Evolutionary conservation across 192 early-diverging fungal genomes (phyloP), one percentile per base, ranked within the genome.

Genomic region (Entophlyctis helioformis): DNA sequence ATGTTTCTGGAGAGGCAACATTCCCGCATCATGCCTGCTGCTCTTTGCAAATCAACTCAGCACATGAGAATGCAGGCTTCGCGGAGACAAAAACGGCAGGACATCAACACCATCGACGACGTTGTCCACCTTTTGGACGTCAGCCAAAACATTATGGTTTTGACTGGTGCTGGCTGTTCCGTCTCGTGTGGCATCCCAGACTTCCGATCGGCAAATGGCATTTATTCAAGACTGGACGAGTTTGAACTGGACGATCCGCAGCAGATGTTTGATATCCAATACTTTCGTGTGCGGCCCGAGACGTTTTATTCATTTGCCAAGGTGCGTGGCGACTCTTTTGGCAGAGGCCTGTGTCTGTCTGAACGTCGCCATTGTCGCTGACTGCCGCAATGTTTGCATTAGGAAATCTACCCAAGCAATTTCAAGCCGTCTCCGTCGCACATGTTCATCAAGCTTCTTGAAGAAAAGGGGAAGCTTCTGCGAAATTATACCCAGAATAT

Each of bases 401-500:
- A 70, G 53, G 86, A 94, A 56, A 84, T 94, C 15, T 90, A 85
- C 48, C 91, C 91, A 2, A 77, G 71, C 51, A 91, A 92, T 42
- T 89, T 88, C 54, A 72, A 59, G 28, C 93, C 93, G 15, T 86
- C 86, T 21, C 83, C 84, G 0, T 81, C 80, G 5, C 93, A 96
- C 56, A 56, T 69, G 28, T 96, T 96, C 65, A 65, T 96, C 46
- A 91, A 89, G 57, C 49, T 89, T 34, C 59, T 98, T 9, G 91
- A 98, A 53, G 68, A 83, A 6, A 64, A 84, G 40, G 84, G 76
- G 1, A 86, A 89, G 61, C 64, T 98, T 34, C 53, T 96, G 20
- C 67, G 91, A 20, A 96, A 96, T 50, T 98, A 98, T 56, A 94
- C 94, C 0, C 94, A 98, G 50, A 98, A 98, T 51, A 98, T 98